Evolutionary conservation across 2,329 filamentous ascomycete species (phyloP).

Genomic region (Cladophialophora bantiana): DNA sequence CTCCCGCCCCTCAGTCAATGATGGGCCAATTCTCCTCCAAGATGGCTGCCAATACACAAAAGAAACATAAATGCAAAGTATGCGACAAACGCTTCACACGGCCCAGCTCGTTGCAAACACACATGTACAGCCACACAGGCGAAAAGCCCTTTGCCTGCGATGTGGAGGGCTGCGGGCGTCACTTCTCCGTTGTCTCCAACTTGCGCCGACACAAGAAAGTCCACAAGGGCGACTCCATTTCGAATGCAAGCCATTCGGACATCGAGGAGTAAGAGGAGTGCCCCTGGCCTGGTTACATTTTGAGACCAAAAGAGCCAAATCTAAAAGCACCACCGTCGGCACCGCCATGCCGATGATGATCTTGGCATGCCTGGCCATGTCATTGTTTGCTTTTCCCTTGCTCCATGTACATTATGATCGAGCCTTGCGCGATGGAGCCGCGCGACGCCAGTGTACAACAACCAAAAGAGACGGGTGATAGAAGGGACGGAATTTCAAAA

Average conservation of each 20-base stretch:
- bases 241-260: slow-evolving; percentile 39
- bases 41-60: slow-evolving; percentile 91
- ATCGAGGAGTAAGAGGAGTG: slow-evolving; percentile 34
- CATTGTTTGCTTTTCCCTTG: slow-evolving; percentile 22
- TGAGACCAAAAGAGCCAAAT: not conserved
- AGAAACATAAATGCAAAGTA: slow-evolving; percentile 99
- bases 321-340: not conserved
- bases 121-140: slow-evolving; percentile 98
- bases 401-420: slow-evolving; percentile 29
- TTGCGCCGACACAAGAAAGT: slow-evolving; percentile 93
- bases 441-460: slow-evolving; percentile 31
- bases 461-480: slow-evolving; percentile 18
- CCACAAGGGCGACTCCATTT: slow-evolving; percentile 69
- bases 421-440: slow-evolving; percentile 17
- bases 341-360: not conserved
- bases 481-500: slow-evolving; percentile 23
- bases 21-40: slow-evolving; percentile 99
- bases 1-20: slow-evolving; percentile 92
- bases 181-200: slow-evolving; percentile 98
- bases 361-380: slow-evolving; percentile 13
- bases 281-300: not conserved
- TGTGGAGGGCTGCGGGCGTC: slow-evolving; percentile 90
- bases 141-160: slow-evolving; percentile 97
- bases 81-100: slow-evolving; percentile 97
- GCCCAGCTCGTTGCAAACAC: slow-evolving; percentile 91